Evolutionary conservation across 164 flowering plant species (phyloP).

Genomic region (Sextonia rubra): DNA sequence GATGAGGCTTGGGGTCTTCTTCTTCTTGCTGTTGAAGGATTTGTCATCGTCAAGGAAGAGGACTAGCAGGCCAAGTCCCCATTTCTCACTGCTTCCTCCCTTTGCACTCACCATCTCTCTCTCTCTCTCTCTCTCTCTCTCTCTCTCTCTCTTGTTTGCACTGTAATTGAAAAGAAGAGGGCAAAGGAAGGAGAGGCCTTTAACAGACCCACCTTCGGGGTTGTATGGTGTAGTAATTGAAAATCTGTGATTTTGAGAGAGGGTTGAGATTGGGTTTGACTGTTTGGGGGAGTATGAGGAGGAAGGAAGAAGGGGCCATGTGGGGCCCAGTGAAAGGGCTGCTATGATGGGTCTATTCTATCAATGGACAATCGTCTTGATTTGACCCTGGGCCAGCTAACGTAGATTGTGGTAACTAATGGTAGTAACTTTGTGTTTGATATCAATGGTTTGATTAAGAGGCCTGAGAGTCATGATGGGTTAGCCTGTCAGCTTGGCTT

Average conservation of each 20-base stretch:
- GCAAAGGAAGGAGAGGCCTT: not conserved
- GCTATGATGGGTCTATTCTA: too few relatives aligned
- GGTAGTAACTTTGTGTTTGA: too few relatives aligned
- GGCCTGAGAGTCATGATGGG: too few relatives aligned
- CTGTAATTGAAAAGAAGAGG: not conserved
- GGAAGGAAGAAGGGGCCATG: not conserved
- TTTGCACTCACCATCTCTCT: slow-evolving; percentile 3
- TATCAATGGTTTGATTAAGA: too few relatives aligned
- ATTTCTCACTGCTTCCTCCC: slow-evolving; percentile 8
- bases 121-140: slow-evolving; percentile 11
- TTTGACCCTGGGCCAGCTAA: too few relatives aligned
- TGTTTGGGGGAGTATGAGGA: too few relatives aligned
- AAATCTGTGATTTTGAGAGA: not conserved
- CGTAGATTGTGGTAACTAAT: too few relatives aligned
- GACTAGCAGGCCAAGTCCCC: slow-evolving; percentile 55
- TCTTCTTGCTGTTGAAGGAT: slow-evolving; percentile 17
- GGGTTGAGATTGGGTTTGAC: not conserved
- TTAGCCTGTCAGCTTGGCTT: too few relatives aligned
- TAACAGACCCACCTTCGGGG: not conserved
- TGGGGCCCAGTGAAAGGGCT: not conserved
- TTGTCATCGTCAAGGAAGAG: slow-evolving; percentile 54
- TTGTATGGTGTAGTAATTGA: not conserved
- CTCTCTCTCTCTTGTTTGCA: not conserved
- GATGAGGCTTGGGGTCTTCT: slow-evolving; percentile 23
- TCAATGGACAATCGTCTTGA: too few relatives aligned